Conservation (phyloP, 176 grass and related monocot genomes). For the Juncus effusus region DNA sequence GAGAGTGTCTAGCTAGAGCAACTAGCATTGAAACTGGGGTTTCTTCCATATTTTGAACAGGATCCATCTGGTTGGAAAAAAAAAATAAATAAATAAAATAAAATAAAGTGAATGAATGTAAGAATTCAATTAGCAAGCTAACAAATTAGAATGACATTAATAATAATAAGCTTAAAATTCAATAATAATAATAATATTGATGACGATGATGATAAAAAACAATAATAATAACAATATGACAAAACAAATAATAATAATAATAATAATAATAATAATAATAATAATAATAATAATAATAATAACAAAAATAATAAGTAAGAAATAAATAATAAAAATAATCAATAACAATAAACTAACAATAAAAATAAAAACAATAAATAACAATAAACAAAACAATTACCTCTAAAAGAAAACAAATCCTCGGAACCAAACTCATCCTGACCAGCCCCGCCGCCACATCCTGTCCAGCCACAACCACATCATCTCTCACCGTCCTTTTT, state of each 20-base stretch:
- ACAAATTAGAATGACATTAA: not conserved
- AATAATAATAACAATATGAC: too few species aligned
- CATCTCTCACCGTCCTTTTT: slow-evolving; percentile 74
- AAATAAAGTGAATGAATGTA: slow-evolving; percentile 13
- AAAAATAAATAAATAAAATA: slow-evolving; percentile 23
- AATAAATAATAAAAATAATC: slow-evolving; percentile 10
- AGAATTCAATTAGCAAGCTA: not conserved
- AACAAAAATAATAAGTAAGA: slow-evolving; percentile 25
- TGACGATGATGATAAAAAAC: too few species aligned
- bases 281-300: too few species aligned
- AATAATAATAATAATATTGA: too few species aligned
- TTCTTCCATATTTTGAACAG: slow-evolving; percentile 60
- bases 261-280: too few species aligned
- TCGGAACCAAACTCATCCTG: slow-evolving; percentile 88
- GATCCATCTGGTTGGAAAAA: slow-evolving; percentile 66
- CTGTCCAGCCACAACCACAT: slow-evolving; percentile 76
- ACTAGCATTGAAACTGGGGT: slow-evolving; percentile 75
- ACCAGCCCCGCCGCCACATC: slow-evolving; percentile 89
- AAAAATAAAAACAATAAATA: slow-evolving; percentile 19
- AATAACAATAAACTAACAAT: slow-evolving; percentile 25
- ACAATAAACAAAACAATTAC: slow-evolving; percentile 27
- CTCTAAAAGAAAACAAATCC: slow-evolving; percentile 87
- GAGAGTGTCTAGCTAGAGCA: slow-evolving; percentile 85
- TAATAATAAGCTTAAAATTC: not conserved
- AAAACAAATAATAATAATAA: too few species aligned